Conservation (phyloP, 225 moss, liverwort and hornwort genomes). For the Marchantia paleacea region DNA sequence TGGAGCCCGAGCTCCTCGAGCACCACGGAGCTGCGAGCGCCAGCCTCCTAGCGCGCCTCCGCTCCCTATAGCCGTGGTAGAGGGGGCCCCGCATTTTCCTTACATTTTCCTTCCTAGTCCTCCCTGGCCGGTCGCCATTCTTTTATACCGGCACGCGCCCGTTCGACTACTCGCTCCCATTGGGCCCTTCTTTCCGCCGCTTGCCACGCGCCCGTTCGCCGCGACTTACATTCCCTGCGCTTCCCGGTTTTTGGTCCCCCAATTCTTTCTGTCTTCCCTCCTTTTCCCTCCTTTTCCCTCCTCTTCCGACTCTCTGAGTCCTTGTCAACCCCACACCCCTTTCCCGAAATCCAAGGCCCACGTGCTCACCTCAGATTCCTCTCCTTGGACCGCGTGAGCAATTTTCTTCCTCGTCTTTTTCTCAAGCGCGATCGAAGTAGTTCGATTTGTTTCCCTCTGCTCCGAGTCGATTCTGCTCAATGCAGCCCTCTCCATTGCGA, state of each 20-base stretch:
- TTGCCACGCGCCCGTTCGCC: slow-evolving; percentile 15
- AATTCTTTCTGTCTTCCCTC: background rate
- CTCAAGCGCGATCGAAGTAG: no score
- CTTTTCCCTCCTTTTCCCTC: background rate
- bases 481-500: no score
- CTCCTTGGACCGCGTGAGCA: no score
- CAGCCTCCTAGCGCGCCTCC: slow-evolving; percentile 40
- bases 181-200: background rate
- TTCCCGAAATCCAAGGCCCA: background rate
- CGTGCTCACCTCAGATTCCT: background rate
- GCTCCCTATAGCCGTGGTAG: slow-evolving; percentile 38
- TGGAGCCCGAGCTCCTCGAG: slow-evolving; percentile 22
- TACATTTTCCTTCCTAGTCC: slow-evolving; percentile 8
- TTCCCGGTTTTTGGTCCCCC: background rate
- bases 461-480: no score
- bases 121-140: slow-evolving; percentile 13
- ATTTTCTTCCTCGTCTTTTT: no score
- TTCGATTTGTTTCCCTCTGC: no score
- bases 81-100: slow-evolving; percentile 41
- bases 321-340: background rate
- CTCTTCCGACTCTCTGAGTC: background rate
- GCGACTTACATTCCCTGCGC: background rate
- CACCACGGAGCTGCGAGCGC: slow-evolving; percentile 28
- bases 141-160: slow-evolving; percentile 22
- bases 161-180: background rate